Base-by-base conservation (phyloP, 2,329 filamentous ascomycete genomes). In the Ophiostoma triangulosporum region DNA sequence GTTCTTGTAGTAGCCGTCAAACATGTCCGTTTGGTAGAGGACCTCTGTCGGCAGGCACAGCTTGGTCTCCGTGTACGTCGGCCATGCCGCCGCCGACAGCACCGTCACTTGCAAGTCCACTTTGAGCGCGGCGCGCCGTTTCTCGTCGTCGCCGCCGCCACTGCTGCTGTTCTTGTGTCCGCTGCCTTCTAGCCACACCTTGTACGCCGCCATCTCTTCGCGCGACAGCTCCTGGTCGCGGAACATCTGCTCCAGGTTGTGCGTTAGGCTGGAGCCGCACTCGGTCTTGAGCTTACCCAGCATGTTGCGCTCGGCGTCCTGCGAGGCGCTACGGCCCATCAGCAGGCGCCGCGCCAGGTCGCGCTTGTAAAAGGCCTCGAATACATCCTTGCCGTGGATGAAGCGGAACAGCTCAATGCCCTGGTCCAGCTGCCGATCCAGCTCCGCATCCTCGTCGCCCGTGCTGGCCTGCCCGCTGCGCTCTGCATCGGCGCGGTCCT, bases 281-380 rank as follows among this genome's bases (percentile, higher is more conserved):
- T 98, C 93, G 60, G 83, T 86, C 69, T 93, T 91, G 27, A 98
- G 75, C 60, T 94, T 88, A 26, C 86, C 77, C 48, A 98, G 77
- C 93, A 98, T 98, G 68, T 86, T 95, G 58, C 90, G 81, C 70
- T 98, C 94, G 0, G 93, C 91, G 67, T 98, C 93, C 54, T 91
- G 86, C 64, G 88, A 96, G 22, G 91, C 90, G 64, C 89, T 96
- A 58, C 90, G 81, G 36, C 84, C 85, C 88, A 97, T 90, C 53
- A 99, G 75, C 40, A 99, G 71, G 48, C 93, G 80, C 15, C 90
- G 80, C 1, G 94, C 91, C 50, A 99, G 76, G 64, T 97, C 93
- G 63, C 93, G 95, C 73, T 98, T 98, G 77, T 99, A 99, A 65
- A 98, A 98, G 1, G 93, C 91, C 66, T 98, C 93, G 58, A 99